Conservation (phyloP, 2,329 filamentous ascomycete species). For the Diplodia intermedia region DNA sequence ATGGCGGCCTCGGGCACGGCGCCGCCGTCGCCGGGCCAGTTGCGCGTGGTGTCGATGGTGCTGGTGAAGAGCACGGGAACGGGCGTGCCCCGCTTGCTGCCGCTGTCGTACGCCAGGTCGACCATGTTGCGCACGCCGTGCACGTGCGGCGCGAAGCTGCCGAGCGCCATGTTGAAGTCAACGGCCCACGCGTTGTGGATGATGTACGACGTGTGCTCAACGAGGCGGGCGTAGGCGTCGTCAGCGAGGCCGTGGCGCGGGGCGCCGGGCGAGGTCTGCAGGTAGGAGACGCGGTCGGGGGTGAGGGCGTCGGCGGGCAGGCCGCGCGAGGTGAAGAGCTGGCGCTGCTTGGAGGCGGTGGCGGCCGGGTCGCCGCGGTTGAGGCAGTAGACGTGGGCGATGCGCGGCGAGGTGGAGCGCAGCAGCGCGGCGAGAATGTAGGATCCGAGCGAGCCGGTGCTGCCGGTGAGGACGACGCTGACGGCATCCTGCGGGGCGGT, state of each 20-base stretch:
- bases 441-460: not conserved
- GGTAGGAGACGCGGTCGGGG: not conserved
- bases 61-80: not conserved
- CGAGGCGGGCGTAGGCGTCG: not conserved
- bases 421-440: not conserved
- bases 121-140: constrained; percentile 53
- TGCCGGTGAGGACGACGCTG: not conserved
- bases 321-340: not conserved
- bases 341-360: not conserved
- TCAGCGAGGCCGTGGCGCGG: not conserved
- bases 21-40: not conserved
- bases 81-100: not conserved
- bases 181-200: constrained; percentile 60
- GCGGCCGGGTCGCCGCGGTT: not conserved
- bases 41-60: not conserved
- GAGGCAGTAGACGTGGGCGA: not conserved
- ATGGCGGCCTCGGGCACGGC: not conserved
- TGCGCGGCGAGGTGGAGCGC: not conserved
- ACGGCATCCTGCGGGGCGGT: no score
- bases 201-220: not conserved
- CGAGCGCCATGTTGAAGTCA: constrained; percentile 61
- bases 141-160: constrained; percentile 55
- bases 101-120: constrained; percentile 39
- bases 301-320: not conserved
- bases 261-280: not conserved